Evolutionary conservation across 2,329 filamentous ascomycete genomes (phyloP).

Genomic region (Xylariomycetidae sp.): DNA sequence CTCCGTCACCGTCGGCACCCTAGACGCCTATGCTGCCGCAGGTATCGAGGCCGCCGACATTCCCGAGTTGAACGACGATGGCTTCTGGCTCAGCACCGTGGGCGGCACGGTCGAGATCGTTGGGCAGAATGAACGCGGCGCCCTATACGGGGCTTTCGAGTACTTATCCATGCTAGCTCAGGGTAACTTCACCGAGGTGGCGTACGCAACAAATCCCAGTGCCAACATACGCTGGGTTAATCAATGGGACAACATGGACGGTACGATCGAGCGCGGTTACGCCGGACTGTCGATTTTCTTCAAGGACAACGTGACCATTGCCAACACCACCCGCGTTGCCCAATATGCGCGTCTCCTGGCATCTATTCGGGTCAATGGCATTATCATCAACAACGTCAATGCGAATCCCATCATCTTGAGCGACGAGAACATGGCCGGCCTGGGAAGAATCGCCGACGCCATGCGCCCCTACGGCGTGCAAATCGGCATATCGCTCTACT

Average conservation of each 20-base stretch:
- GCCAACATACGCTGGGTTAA: constrained; percentile 61
- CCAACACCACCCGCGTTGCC: constrained; percentile 54
- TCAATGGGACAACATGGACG: constrained; percentile 68
- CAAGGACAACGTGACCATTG: constrained; percentile 47
- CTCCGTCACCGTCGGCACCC: constrained; percentile 45
- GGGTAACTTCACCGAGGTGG: constrained; percentile 40
- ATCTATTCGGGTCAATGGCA: constrained; percentile 61
- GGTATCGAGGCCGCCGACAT: constrained; percentile 28
- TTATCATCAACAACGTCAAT: constrained; percentile 70
- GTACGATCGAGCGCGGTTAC: constrained; percentile 65
- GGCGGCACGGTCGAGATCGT: constrained; percentile 50
- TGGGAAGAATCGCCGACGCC: constrained; percentile 57
- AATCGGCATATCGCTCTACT: constrained; percentile 63
- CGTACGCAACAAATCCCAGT: constrained; percentile 46
- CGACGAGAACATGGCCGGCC: constrained; percentile 53
- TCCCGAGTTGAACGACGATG: constrained; percentile 47
- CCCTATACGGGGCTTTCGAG: constrained; percentile 65
- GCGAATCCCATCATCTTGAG: constrained; percentile 56
- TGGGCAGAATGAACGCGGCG: constrained; percentile 61
- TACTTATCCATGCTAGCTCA: constrained; percentile 57
- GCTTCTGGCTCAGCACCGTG: constrained; percentile 54
- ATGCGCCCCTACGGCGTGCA: constrained; percentile 65
- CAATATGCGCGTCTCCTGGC: constrained; percentile 63
- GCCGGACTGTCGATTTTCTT: constrained; percentile 68
- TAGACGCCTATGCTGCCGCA: constrained; percentile 34